Evolutionary conservation across 768 basidiomycete species (phyloP), one percentile per base, ranked within the genome.

Genomic region (Pleurotus tuber-regium): DNA sequence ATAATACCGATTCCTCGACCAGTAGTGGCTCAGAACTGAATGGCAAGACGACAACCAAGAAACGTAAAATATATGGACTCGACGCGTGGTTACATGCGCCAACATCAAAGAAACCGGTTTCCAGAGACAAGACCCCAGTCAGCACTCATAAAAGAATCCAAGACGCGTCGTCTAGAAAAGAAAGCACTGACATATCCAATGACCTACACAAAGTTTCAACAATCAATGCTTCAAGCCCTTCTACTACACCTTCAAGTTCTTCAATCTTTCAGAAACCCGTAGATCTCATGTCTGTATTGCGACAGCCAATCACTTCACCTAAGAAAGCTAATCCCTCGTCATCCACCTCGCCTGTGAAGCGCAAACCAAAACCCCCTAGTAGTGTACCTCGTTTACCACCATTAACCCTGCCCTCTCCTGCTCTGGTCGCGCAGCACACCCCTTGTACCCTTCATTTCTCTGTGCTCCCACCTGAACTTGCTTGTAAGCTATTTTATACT

Each of bases 371-470:
- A 25, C 52, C 68, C 6, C 61, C 63, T 11, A 70, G 69, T 56
- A 57, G 48, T 4, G 57, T 67, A 2, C 65, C 66, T 29, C 73
- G 77, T 44, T 65, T 81, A 21, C 70, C 77, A n/a, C 89, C 89
- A 4, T 65, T 92, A 24, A 77, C 72, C 2, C 78, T 92, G 2
- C 70, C 77, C 4, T 85, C 72, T 40, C 82, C 89, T 14, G 66
- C 72, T 14, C 71, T 89, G 67, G 80, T 92, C 2, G 75, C 84
- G 23, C 62, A 80, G 56, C 78, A 92, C 61, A 86, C 81, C 0
- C 86, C 91, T 0, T 90, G 87, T 54, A 91, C 90, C 1, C 62
- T 90, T 36, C 89, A 92, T 63, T 66, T 71, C 14, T 80, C 83
- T 10, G 62, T 87, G 18, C 76, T 92, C 8, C 87, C 91, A 6